These are phyloP conservation scores for Aspergillus unguis DNA, from an alignment of 2,329 filamentous ascomycete species.

Conservation along the genomic window DNA sequence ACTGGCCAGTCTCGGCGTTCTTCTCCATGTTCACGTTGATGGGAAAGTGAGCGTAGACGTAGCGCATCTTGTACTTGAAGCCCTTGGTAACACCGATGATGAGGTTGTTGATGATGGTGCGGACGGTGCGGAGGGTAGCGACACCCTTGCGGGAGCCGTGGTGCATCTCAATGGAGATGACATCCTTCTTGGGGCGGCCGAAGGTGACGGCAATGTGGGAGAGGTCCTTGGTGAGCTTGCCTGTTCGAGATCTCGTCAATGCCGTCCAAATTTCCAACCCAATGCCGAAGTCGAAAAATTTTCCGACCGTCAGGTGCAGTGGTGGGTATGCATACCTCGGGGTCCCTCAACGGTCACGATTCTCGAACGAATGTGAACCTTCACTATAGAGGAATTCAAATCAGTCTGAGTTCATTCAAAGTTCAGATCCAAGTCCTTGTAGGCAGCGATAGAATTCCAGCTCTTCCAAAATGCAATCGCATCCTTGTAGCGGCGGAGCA, in stretches of 20 bases:
- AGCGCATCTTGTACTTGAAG: conserved; percentile 99
- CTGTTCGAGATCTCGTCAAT: conserved; percentile 41
- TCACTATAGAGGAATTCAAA: conserved; percentile 62
- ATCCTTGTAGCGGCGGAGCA: conserved; percentile 4
- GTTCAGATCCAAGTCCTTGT: not conserved
- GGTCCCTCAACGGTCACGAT: conserved; percentile 96
- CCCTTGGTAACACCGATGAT: conserved; percentile 98
- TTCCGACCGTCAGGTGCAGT: not conserved
- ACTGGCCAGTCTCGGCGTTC: conserved; percentile 83
- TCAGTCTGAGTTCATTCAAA: conserved; percentile 22
- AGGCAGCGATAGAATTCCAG: conserved; percentile 1
- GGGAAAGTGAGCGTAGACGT: conserved; percentile 99
- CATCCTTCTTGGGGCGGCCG: conserved; percentile 76
- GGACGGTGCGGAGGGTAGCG: conserved; percentile 95
- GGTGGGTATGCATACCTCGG: conserved; percentile 60
- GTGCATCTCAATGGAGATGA: conserved; percentile 97
- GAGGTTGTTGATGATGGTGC: conserved; percentile 97
- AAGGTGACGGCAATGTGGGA: conserved; percentile 96
- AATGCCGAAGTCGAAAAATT: not conserved
- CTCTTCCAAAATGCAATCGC: not conserved
- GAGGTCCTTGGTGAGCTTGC: conserved; percentile 96
- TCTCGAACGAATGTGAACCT: conserved; percentile 95
- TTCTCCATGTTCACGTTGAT: conserved; percentile 99
- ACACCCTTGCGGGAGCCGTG: conserved; percentile 97
- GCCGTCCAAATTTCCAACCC: not conserved